Evolutionary conservation across 2,329 filamentous ascomycete species (phyloP), one percentile per base, ranked within the genome.

Genomic region (Pleomassaria siparia): DNA sequence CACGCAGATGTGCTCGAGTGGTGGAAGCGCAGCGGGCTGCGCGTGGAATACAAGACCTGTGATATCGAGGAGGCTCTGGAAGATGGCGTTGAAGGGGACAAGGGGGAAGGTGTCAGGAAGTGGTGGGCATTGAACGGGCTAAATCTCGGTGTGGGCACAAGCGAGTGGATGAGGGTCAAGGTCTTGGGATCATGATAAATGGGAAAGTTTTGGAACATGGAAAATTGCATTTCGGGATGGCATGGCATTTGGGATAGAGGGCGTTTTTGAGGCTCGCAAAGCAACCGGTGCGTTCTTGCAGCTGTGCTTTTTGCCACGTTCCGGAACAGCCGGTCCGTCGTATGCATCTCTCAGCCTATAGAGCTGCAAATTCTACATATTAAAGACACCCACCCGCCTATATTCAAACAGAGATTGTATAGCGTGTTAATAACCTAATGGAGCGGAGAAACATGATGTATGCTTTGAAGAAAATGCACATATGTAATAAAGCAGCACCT

Each of bases 31-130:
- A 87, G 85, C 59, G 83, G 85, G 0, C 79, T 91, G 58, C 80
- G 82, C 43, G 91, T 96, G 21, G 90, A 95, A 70, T 96, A 96
- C 72, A 91, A 92, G 69, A 95, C 90, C 1, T 96, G 91, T 69
- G 91, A 95, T 69, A 94, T 97, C 51, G 91, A 96, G 68, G 92
- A 96, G 72, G 91, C 91, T 0, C 78, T 96, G 30, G 91, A 96
- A 67, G 91, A 96, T 66, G 89, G 89, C 18, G 82, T 92, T 3
- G 82, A 83, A 29, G 82, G 77, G 1, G 72, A 76, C 4, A 85
- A 87, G 45, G 87, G 90, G 53, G 83, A 85, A 55, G 80, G 81
- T 29, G 89, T 95, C 15, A 77, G 89, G 47, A 78, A 80, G 53
- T 97, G 92, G 92, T 97, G 92, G 92, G 87, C 88, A 20, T 76